Base-by-base conservation (phyloP, 2,329 filamentous ascomycete genomes). In the Nannizziopsis barbatae region DNA sequence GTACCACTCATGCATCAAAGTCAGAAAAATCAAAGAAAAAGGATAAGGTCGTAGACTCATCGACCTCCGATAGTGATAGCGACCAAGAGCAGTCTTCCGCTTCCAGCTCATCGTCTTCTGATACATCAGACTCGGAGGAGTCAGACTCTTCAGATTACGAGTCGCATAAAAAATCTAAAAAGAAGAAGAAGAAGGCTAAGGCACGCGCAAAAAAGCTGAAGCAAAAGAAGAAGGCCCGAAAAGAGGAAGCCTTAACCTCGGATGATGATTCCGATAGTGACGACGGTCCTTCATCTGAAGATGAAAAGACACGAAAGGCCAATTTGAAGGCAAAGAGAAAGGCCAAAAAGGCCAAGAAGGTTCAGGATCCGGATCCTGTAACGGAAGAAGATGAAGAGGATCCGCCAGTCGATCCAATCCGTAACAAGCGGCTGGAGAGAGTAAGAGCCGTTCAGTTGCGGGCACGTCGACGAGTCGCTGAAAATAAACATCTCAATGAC, bases 311-410 rank as follows among this genome's bases (percentile, higher is more conserved):
- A 52, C 55, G 57, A 47, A 69, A 65, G 56, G 60, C 60, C 8
- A 67, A 64, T 42, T 55, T 60, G 41, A 71, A 68, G 54, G 53
- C 58, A 4, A 70, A 65, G 47, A 57, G 61, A 44, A 71, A 69
- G 53, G 53, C 58, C 3, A 70, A 63, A 37, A 66, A 64, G 52
- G 57, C 60, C 10, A 69, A 65, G 53, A 63, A 62, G 38, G 56
- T 58, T 42, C 56, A 57, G 5, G 64, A 67, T 17, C 59, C 62
- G 36, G 48, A 58, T 30, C 58, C 62, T 17, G 60, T 62, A 41
- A 60, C 62, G 41, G 60, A 61, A 37, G 58, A 59, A 3, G 57
- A 61, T 9, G 56, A 50, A 11, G 52, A 58, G 40, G 57, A 27
- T 27, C 22, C 22, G 22, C 22, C 53, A 8, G 31, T n/a, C 14